Conservation (phyloP, 768 basidiomycete genomes). For the Tephrocybe sp. region DNA sequence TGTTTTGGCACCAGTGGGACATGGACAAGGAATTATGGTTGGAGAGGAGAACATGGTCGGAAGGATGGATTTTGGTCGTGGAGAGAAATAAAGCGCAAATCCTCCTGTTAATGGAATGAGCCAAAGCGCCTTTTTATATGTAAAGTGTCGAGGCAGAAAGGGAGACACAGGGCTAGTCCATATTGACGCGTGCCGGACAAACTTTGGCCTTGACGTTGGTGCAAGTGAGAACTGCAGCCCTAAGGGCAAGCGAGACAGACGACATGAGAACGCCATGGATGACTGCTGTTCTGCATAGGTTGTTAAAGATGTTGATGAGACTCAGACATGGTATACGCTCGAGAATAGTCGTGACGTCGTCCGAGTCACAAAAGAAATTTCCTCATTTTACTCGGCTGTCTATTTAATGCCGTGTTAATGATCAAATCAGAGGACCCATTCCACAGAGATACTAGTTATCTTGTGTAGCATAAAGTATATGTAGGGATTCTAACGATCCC, state of each 20-base stretch:
- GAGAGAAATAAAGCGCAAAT: constrained; percentile 44
- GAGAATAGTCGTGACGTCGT: constrained; percentile 7
- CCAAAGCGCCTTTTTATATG: constrained; percentile 41
- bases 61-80: constrained; percentile 38
- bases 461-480: no score
- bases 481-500: no score
- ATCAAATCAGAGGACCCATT: no score
- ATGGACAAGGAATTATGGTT: constrained; percentile 39
- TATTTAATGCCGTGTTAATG: not conserved
- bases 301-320: not conserved
- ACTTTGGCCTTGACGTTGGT: constrained; percentile 11
- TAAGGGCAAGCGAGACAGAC: constrained; percentile 20
- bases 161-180: constrained; percentile 25
- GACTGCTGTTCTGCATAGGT: not conserved
- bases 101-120: constrained; percentile 57
- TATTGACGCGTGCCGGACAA: constrained; percentile 12
- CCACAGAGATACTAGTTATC: no score
- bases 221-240: constrained; percentile 22
- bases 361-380: not conserved
- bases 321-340: not conserved
- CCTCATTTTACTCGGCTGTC: not conserved
- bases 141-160: constrained; percentile 23
- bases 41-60: constrained; percentile 49
- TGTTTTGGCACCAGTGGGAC: constrained; percentile 14
- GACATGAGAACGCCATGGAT: constrained; percentile 11